A percentile compares a stretch with the other conserved stretches of the same genome.
These are phyloP conservation scores for Suhomyces sp. DNA, from an alignment of 805 yeast genomes.

Conservation along the genomic window DNA sequence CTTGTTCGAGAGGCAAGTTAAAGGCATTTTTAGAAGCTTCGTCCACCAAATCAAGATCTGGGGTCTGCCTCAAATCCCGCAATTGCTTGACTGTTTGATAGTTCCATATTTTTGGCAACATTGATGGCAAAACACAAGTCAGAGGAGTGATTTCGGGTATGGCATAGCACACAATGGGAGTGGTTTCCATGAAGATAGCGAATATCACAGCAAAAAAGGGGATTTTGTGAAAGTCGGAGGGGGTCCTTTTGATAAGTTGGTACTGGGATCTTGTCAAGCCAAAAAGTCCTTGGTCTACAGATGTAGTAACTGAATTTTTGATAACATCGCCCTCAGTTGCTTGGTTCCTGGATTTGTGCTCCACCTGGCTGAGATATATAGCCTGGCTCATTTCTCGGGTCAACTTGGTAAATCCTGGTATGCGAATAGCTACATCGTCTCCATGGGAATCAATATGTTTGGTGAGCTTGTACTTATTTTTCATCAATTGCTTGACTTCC, in stretches of 20 bases:
- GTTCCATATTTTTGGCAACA: conserved; percentile 37
- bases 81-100: conserved; percentile 14
- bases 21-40: conserved; percentile 42
- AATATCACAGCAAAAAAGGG: conserved; percentile 51
- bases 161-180: conserved; percentile 51
- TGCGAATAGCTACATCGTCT: conserved; percentile 20
- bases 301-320: conserved; percentile 10
- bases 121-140: conserved; percentile 53
- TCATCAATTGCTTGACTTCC: conserved; percentile 14
- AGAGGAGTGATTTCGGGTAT: conserved; percentile 57
- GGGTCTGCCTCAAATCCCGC: conserved; percentile 12
- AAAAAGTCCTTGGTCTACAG: conserved; percentile 21
- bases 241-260: conserved; percentile 50
- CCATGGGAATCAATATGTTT: conserved; percentile 22
- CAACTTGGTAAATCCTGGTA: conserved; percentile 36
- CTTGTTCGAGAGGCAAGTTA: conserved; percentile 39
- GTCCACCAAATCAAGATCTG: conserved; percentile 7
- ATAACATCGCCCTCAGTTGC: conserved; percentile 17
- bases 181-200: conserved; percentile 50
- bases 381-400: conserved; percentile 34
- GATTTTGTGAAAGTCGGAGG: conserved; percentile 47
- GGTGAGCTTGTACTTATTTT: conserved; percentile 17
- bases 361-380: conserved; percentile 37
- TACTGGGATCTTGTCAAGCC: conserved; percentile 48
- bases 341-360: conserved; percentile 23